These are phyloP conservation scores for Picocystis sp. DNA, from an alignment of 163 green algal genomes.

Conservation along the genomic window DNA sequence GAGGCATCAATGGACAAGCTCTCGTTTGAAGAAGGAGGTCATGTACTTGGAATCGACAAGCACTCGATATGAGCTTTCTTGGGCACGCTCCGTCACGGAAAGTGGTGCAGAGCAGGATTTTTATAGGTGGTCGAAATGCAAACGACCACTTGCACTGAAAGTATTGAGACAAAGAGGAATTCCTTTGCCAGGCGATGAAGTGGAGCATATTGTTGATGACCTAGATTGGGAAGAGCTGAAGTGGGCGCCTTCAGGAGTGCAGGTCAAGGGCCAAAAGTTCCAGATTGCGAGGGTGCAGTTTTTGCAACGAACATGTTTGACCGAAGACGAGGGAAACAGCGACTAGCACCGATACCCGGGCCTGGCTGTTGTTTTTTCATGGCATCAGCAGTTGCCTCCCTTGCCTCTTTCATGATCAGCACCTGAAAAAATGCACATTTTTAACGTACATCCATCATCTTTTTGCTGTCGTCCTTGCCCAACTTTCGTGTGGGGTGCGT, in stretches of 20 bases:
- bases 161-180: constrained; percentile 11
- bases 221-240: constrained; percentile 18
- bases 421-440: no score
- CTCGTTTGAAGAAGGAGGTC: constrained; percentile 50
- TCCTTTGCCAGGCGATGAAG: constrained; percentile 4
- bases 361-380: no score
- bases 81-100: background rate
- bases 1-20: constrained; percentile 62
- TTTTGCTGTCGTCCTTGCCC: no score
- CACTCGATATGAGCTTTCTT: constrained; percentile 19
- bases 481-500: no score
- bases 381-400: no score
- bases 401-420: no score
- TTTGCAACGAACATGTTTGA: no score
- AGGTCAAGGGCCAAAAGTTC: constrained; percentile 11
- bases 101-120: background rate
- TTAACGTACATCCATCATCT: no score
- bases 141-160: background rate
- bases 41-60: constrained; percentile 66
- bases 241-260: constrained; percentile 15
- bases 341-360: no score
- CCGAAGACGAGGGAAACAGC: no score
- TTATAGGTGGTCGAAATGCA: constrained; percentile 4
- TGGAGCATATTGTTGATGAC: constrained; percentile 11
- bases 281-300: constrained; percentile 5